phyloP scores from a whole-genome alignment of 2,329 filamentous ascomycete genomes.

The Thermomyces lanuginosus region DNA sequence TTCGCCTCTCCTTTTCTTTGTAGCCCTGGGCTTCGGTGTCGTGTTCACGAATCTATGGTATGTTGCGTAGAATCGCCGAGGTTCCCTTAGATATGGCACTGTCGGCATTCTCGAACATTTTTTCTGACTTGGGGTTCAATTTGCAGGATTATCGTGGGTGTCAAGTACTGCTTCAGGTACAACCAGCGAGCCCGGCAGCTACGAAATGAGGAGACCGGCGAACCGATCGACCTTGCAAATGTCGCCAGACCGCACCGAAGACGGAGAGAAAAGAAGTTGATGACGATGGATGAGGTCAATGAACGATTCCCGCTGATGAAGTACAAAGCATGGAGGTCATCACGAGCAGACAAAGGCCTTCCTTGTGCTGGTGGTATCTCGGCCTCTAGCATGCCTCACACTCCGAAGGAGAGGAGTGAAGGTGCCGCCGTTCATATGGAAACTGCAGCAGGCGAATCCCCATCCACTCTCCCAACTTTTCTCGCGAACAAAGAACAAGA shows the following conservation, averaged over 20 bases:
- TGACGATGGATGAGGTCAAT: constrained; percentile 98
- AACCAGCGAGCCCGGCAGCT: constrained; percentile 80
- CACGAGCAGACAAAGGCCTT: constrained; percentile 66
- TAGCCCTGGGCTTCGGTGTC: constrained; percentile 89
- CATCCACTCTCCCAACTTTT: no score
- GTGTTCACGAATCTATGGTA: constrained; percentile 98
- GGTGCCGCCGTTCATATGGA: constrained; percentile 13
- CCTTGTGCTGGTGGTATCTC: constrained; percentile 73
- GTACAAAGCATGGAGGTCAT: constrained; percentile 88
- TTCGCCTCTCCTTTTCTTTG: constrained; percentile 76
- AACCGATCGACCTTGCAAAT: constrained; percentile 71
- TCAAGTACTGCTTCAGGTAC: constrained; percentile 98
- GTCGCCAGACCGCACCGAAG: constrained; percentile 76
- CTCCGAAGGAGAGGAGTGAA: constrained; percentile 49
- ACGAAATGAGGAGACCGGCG: constrained; percentile 61
- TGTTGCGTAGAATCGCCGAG: no score
- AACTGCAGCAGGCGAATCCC: no score
- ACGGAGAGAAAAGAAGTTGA: constrained; percentile 90
- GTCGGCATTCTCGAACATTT: neutral
- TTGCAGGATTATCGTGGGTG: constrained; percentile 90
- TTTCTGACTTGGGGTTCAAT: neutral
- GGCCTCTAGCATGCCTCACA: constrained; percentile 52
- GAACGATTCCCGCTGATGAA: constrained; percentile 90
- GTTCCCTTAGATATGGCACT: no score
- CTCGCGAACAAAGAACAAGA: no score